Base-by-base conservation (phyloP, 1,284 basidiomycete species). In the Puccinia triticina region DNA sequence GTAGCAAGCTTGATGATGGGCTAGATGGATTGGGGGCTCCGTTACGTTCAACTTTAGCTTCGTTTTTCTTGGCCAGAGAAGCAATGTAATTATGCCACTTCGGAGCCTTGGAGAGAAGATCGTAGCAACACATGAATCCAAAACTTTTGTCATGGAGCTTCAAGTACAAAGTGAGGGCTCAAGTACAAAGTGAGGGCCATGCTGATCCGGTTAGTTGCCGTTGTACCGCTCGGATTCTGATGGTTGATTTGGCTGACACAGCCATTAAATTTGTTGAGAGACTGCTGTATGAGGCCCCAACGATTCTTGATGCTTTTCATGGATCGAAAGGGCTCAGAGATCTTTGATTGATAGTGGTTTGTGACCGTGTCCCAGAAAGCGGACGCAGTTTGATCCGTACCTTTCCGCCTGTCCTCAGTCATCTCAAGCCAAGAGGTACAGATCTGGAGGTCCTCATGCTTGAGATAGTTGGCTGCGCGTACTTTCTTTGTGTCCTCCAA, bases 31-130 rank as follows among this genome's bases (percentile, higher is more conserved):
- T 7, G 8, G 14, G 57, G 10, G 43, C 43, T 46, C 43, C 8
- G 43, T 14, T 46, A 14, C 8, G 43, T 46, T 46, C 14, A 8
- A 8, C 14, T 11, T 1, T 29, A 10, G n/a, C 10, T 26, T 59
- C 26, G 57, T 50, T 50, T 43, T 72, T 75, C 34, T 75, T 75
- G 21, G 4, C 53, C 16, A 75, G 0, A 0, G 23, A 18, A 21
- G 26, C 16, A 26, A 1, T 34, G 29, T 75, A 59, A 16, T 59
- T 10, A n/a, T 57, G 26, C 73, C 73, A 75, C 50, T 75, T 75
- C 12, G 73, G 53, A 2, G 53, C 50, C 2, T 75, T 55, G 12
- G 32, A 34, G 0, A 75, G 50, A 0, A 75, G 29, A 29, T 59
- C n/a, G n/a, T n/a, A n/a, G n/a, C n/a, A n/a, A n/a, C n/a, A n/a